Evolutionary conservation across 495 filamentous ascomycete genomes (phyloP), one percentile per base, ranked within the genome.

Genomic region (Aeminium ludgeri): DNA sequence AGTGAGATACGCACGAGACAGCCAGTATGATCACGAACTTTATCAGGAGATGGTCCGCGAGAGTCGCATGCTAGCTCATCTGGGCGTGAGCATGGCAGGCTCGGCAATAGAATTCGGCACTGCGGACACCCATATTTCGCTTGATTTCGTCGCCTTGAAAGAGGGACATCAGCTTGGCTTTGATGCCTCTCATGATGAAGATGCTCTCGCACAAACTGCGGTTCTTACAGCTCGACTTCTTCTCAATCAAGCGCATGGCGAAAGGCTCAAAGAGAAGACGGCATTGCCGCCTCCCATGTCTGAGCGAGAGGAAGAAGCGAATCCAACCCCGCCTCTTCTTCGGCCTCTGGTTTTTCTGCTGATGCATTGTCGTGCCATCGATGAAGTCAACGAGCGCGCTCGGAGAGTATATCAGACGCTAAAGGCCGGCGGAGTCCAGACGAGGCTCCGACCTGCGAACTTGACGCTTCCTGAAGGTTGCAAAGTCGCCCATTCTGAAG

Each of bases 41-140:
- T 92, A 85, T 67, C 76, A 92, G 46, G 89, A 96, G 58, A 58
- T 99, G 16, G 73, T 77, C 35, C 70, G 80, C 10, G 91, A 99
- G 60, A 76, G 80, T 1, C 74, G 83, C 5, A 61, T 67, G 0
- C 60, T 91, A 29, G 66, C 73, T 8, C 69, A 69, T 31, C 72
- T 74, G 17, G 69, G 75, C 7, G 76, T 94, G 10, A 72, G 67
- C 12, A 65, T 74, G 3, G 20, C 67, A 70, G 20, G 73, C 70
- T 40, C 61, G 64, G 31, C 64, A 78, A 31, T 70, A 56, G n/a
- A 71, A 17, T 32, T 55, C 40, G 29, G 36, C 2, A 19, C 12
- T 6, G 15, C 37, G 10, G 29, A n/a, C 5, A 11, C 29, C 1
- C 36, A 48, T 11, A 40, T 52, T 1, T 16, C 35, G 4, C 27